These are phyloP conservation scores for Neofusicoccum sp. DNA, from an alignment of 2,329 filamentous ascomycete species.

Conservation along the genomic window DNA sequence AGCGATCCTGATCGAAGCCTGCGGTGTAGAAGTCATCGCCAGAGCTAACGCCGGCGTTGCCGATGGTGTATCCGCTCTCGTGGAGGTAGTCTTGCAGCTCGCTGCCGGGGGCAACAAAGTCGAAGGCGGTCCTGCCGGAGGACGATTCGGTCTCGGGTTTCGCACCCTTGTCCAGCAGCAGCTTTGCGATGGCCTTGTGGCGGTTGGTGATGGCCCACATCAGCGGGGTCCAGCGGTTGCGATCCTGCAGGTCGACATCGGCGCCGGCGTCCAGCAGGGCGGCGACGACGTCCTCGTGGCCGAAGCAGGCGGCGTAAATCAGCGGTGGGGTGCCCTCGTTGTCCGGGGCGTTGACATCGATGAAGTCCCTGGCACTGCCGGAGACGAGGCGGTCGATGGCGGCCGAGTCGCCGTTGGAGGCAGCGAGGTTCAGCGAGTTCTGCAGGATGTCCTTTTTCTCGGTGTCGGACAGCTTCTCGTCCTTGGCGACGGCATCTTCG, in stretches of 20 bases:
- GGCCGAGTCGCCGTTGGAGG: conserved; percentile 89
- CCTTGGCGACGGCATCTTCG: conserved; percentile 73
- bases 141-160: conserved; percentile 96
- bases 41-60: conserved; percentile 68
- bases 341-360: conserved; percentile 85
- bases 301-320: conserved; percentile 98
- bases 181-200: conserved; percentile 93
- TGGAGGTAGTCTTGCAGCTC: conserved; percentile 96
- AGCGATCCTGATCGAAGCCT: conserved; percentile 86
- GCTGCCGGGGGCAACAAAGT: conserved; percentile 92
- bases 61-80: conserved; percentile 88
- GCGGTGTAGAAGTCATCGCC: conserved; percentile 88
- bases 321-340: conserved; percentile 94
- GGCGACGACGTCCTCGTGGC: conserved; percentile 84
- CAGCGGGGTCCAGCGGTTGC: conserved; percentile 93
- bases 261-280: conserved; percentile 81
- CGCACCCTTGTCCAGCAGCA: conserved; percentile 86
- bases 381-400: conserved; percentile 73
- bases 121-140: conserved; percentile 87
- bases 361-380: conserved; percentile 69
- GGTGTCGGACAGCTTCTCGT: conserved; percentile 68
- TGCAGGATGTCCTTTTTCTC: conserved; percentile 83
- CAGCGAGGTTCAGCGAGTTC: conserved; percentile 87
- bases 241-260: conserved; percentile 88
- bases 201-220: conserved; percentile 99